Percentiles rank a stretch among this genome's conserved stretches.
These are phyloP conservation scores for Penicillium psychrofluorescens DNA, from an alignment of 495 filamentous ascomycete genomes.

Conservation along the genomic window DNA sequence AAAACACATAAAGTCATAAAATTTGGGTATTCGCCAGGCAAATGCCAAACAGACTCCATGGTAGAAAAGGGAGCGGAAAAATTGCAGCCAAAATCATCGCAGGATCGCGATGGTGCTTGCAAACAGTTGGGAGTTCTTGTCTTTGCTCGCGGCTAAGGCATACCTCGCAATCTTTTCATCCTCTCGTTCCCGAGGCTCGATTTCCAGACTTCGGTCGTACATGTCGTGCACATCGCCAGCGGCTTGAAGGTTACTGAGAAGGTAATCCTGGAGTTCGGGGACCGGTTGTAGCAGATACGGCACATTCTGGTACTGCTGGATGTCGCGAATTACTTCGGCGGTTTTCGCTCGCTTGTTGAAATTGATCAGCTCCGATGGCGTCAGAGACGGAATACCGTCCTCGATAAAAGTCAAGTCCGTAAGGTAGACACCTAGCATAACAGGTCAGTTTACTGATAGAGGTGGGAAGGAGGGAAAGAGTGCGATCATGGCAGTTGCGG, in stretches of 20 bases:
- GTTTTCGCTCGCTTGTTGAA: constrained; percentile 97
- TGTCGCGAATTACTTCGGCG: constrained; percentile 94
- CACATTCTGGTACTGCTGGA: constrained; percentile 96
- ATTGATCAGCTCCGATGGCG: constrained; percentile 93
- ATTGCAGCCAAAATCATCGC: constrained; percentile 20
- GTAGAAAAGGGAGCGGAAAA: constrained; percentile 6
- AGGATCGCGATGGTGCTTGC: constrained; percentile 26
- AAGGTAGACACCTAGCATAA: constrained; percentile 74
- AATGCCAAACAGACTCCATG: constrained; percentile 10
- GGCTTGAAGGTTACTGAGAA: constrained; percentile 85
- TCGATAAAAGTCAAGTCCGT: constrained; percentile 99
- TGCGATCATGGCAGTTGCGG: neutral
- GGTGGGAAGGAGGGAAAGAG: neutral
- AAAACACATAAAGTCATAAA: constrained; percentile 13
- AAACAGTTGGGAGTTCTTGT: constrained; percentile 30
- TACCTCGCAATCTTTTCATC: constrained; percentile 91
- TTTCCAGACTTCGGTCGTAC: constrained; percentile 89
- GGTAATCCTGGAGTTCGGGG: constrained; percentile 91
- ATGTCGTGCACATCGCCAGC: constrained; percentile 97
- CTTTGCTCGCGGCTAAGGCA: constrained; percentile 29
- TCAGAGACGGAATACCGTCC: constrained; percentile 92
- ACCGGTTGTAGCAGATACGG: constrained; percentile 87
- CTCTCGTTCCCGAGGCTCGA: constrained; percentile 92
- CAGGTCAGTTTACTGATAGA: constrained; percentile 7
- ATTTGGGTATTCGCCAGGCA: constrained; percentile 21